These are phyloP conservation scores for Adansonia digitata DNA, from an alignment of 345 rosid species.

Conservation along the genomic window DNA sequence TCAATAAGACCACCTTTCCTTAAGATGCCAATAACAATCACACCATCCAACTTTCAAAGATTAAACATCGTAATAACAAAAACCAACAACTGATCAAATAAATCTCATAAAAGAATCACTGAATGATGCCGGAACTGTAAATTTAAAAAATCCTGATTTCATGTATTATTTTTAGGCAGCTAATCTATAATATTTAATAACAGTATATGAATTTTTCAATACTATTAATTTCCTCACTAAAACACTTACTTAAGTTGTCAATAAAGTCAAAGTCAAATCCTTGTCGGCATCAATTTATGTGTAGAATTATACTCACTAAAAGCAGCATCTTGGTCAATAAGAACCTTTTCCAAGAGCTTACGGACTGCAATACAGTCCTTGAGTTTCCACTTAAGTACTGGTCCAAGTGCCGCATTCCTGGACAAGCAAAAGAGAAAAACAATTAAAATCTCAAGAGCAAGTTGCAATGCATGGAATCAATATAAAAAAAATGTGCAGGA, in stretches of 20 bases:
- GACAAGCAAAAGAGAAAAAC: conserved; percentile 7
- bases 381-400: conserved; percentile 69
- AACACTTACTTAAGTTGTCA: neutral
- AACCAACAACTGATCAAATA: neutral
- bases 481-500: too few species aligned
- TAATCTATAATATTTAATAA: neutral
- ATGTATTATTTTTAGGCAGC: neutral
- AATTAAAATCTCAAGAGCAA: neutral
- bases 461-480: neutral
- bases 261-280: neutral
- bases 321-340: conserved; percentile 63
- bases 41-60: neutral
- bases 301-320: conserved; percentile 47
- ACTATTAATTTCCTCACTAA: neutral
- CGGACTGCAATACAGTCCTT: conserved; percentile 75
- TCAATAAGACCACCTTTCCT: neutral
- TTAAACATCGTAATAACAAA: neutral
- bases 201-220: neutral
- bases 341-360: conserved; percentile 48
- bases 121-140: neutral
- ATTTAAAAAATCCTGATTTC: neutral
- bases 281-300: neutral
- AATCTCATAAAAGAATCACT: neutral
- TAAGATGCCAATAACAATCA: neutral
- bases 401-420: conserved; percentile 65